A percentile compares a stretch with the other conserved stretches of the same genome.
Evolutionary conservation across 768 basidiomycete genomes (phyloP).

Genomic region (Pisolithus tinctorius): DNA sequence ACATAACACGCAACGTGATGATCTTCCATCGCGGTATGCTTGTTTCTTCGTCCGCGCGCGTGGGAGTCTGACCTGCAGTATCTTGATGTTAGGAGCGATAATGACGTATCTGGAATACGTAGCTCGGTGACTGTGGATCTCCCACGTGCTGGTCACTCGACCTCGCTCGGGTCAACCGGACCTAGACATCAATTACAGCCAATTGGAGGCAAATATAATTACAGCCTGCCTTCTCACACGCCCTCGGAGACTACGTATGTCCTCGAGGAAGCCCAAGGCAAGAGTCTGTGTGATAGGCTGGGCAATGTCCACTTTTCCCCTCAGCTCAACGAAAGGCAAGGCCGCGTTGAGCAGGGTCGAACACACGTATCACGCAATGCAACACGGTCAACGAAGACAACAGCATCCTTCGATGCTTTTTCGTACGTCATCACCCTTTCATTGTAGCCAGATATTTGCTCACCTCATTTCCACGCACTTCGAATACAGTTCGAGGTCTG

Average conservation of each 20-base stretch:
- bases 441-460: background rate
- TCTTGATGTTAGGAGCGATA: background rate
- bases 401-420: background rate
- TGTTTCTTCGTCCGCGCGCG: background rate
- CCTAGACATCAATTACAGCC: slow-evolving; percentile 16
- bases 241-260: slow-evolving; percentile 6
- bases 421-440: background rate
- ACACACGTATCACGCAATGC: background rate
- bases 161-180: slow-evolving; percentile 9
- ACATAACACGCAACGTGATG: slow-evolving; percentile 23
- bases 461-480: background rate
- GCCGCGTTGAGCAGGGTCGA: slow-evolving; percentile 11
- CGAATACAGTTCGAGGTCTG: background rate
- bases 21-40: slow-evolving; percentile 28
- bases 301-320: slow-evolving; percentile 20
- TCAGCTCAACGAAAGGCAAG: slow-evolving; percentile 6
- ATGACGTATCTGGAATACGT: slow-evolving; percentile 1
- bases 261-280: slow-evolving; percentile 20
- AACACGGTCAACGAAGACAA: background rate
- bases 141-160: slow-evolving; percentile 16
- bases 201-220: slow-evolving; percentile 2
- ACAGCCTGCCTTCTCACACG: slow-evolving; percentile 7
- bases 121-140: slow-evolving; percentile 14
- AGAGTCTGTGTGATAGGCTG: slow-evolving; percentile 16
- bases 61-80: background rate